A percentile compares a stretch with the other conserved stretches of the same genome.
Conservation (phyloP, 306 rosid genomes). For the Benincasa hispida region DNA sequence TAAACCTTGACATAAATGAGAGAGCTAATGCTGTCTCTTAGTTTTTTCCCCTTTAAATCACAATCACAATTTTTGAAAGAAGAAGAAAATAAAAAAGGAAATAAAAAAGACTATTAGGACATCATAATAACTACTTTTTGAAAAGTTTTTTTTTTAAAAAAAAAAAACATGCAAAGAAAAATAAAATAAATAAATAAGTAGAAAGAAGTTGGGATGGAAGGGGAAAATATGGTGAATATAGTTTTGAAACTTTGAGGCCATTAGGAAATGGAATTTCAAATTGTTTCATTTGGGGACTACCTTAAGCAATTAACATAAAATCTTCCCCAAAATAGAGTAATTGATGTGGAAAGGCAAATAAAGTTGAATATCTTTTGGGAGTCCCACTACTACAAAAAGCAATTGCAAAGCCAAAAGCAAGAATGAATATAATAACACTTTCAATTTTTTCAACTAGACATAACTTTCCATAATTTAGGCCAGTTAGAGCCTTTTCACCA, state of each 20-base stretch:
- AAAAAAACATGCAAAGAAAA: background rate
- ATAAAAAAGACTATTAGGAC: background rate
- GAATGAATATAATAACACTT: background rate
- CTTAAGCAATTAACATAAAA: background rate
- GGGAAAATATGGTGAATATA: background rate
- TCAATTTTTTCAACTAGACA: background rate
- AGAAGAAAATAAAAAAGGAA: background rate
- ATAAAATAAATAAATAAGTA: background rate
- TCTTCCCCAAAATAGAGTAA: slow-evolving; percentile 13
- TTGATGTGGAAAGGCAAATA: background rate
- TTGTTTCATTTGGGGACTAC: background rate
- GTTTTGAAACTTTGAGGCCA: background rate
- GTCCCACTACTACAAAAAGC: background rate
- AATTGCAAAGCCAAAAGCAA: background rate
- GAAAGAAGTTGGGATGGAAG: background rate
- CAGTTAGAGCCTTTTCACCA: background rate
- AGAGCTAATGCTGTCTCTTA: background rate
- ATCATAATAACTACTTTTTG: background rate
- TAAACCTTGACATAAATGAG: background rate
- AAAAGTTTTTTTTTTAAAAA: background rate
- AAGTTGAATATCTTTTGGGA: background rate
- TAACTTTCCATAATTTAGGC: background rate
- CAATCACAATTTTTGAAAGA: background rate
- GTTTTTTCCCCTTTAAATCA: background rate
- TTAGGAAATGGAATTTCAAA: background rate